Percentiles rank a stretch among this genome's conserved stretches.
These are phyloP conservation scores for Apodospora peruviana DNA, from an alignment of 495 filamentous ascomycete species.

Conservation along the genomic window DNA sequence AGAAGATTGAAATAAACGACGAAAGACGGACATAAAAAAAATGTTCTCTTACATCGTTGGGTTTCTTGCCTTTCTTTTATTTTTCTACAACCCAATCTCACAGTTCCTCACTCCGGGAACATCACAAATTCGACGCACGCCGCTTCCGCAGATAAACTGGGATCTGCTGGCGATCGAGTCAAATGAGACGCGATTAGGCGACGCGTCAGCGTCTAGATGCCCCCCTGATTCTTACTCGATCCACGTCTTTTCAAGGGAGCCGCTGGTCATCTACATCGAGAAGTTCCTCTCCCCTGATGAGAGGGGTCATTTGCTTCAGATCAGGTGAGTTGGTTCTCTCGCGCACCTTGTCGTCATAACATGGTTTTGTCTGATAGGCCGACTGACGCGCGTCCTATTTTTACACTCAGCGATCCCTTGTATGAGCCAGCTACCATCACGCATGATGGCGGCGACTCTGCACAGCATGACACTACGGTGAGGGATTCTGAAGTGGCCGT, in stretches of 20 bases:
- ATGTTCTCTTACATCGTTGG: constrained; percentile 25
- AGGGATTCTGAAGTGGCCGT: constrained; percentile 46
- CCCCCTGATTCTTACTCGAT: constrained; percentile 28
- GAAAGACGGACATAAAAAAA: too few relatives aligned
- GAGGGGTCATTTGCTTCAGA: constrained; percentile 34
- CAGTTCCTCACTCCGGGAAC: constrained; percentile 11
- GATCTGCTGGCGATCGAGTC: constrained; percentile 37
- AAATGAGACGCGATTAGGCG: background rate
- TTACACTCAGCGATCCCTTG: constrained; percentile 25
- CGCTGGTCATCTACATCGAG: constrained; percentile 42
- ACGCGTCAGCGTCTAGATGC: constrained; percentile 25
- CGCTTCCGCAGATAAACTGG: constrained; percentile 34
- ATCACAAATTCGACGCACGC: constrained; percentile 25
- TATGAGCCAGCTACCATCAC: constrained; percentile 41
- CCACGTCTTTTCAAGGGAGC: constrained; percentile 37
- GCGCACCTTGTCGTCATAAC: too few relatives aligned
- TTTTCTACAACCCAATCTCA: constrained; percentile 20
- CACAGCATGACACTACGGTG: constrained; percentile 26
- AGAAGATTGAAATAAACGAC: background rate
- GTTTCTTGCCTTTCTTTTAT: constrained; percentile 16
- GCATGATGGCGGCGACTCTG: constrained; percentile 28
- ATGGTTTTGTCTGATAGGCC: too few relatives aligned
- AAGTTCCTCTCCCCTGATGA: constrained; percentile 33
- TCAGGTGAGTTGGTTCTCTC: constrained; percentile 24
- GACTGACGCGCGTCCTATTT: too few relatives aligned